A percentile compares a stretch with the other conserved stretches of the same genome.
Evolutionary conservation across 2,329 filamentous ascomycete species (phyloP).

Genomic region (Rutstroemia sp.): DNA sequence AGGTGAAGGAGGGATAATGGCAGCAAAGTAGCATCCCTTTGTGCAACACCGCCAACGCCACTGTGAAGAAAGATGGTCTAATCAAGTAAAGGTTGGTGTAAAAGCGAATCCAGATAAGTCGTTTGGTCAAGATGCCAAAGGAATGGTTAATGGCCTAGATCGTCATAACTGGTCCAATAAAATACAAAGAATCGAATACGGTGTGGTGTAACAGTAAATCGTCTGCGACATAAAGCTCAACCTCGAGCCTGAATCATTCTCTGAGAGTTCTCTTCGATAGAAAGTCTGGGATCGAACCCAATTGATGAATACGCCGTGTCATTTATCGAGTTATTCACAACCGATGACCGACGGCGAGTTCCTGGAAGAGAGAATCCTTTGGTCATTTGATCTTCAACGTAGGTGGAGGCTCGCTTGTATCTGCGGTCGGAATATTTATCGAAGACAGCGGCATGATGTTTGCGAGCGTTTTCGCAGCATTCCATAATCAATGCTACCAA

Average conservation of each 20-base stretch:
- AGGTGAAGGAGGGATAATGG: slow-evolving; percentile 7
- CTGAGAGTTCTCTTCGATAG: slow-evolving; percentile 17
- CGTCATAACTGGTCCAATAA: slow-evolving; percentile 26
- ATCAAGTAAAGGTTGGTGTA: slow-evolving; percentile 13
- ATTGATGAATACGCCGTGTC: not conserved
- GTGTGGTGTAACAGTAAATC: slow-evolving; percentile 1
- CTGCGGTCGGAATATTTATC: slow-evolving; percentile 87
- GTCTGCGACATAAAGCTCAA: slow-evolving; percentile 8
- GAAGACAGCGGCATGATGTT: slow-evolving; percentile 80
- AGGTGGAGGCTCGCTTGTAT: slow-evolving; percentile 77
- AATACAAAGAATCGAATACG: slow-evolving; percentile 27
- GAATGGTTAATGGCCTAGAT: slow-evolving; percentile 14
- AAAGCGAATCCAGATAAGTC: slow-evolving; percentile 20
- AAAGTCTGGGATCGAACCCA: slow-evolving; percentile 5
- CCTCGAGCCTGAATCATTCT: slow-evolving; percentile 25
- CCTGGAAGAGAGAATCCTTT: slow-evolving; percentile 46
- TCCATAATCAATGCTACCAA: slow-evolving; percentile 74
- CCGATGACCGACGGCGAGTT: slow-evolving; percentile 5
- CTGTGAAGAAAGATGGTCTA: slow-evolving; percentile 17
- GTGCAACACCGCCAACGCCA: slow-evolving; percentile 15
- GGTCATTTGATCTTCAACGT: slow-evolving; percentile 68
- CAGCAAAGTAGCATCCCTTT: slow-evolving; percentile 13
- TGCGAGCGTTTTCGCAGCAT: slow-evolving; percentile 73
- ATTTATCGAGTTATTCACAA: not conserved
- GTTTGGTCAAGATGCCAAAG: slow-evolving; percentile 18